phyloP scores from a whole-genome alignment of 192 early-diverging fungal genomes.

The Coemansia sp. region DNA sequence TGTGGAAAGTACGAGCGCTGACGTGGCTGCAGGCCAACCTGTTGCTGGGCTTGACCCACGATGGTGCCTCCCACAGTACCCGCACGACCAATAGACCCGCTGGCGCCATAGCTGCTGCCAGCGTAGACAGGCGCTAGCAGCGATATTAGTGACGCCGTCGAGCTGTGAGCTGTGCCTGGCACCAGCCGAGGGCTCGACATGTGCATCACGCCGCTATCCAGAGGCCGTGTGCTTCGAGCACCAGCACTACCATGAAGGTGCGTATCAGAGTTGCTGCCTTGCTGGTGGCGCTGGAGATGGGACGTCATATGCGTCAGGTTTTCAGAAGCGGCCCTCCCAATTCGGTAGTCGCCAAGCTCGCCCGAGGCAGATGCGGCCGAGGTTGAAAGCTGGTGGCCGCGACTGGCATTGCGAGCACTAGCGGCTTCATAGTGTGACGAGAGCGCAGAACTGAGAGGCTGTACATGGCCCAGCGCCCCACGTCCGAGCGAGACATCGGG shows the following conservation, averaged over 20 bases:
- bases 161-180: slow-evolving; percentile 38
- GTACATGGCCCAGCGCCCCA: slow-evolving; percentile 16
- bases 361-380: neutral
- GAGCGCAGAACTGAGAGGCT: slow-evolving; percentile 39
- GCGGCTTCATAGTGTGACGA: slow-evolving; percentile 19
- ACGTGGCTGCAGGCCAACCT: slow-evolving; percentile 9
- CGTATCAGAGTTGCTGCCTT: slow-evolving; percentile 9
- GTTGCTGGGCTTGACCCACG: neutral
- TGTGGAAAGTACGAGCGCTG: slow-evolving; percentile 39
- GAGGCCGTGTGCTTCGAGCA: slow-evolving; percentile 12
- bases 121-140: slow-evolving; percentile 19
- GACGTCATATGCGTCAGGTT: neutral
- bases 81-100: slow-evolving; percentile 31
- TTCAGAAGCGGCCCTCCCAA: slow-evolving; percentile 27
- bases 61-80: slow-evolving; percentile 6
- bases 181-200: slow-evolving; percentile 36
- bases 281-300: slow-evolving; percentile 14
- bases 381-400: neutral
- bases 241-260: slow-evolving; percentile 10
- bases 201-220: slow-evolving; percentile 12
- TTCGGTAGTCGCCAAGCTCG: slow-evolving; percentile 34
- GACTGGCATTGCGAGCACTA: slow-evolving; percentile 14
- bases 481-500: slow-evolving; percentile 33
- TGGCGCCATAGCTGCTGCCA: slow-evolving; percentile 9
- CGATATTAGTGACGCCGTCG: slow-evolving; percentile 39